Conservation (phyloP, 352 stramenopile genomes). For the Phytophthora citricola region DNA sequence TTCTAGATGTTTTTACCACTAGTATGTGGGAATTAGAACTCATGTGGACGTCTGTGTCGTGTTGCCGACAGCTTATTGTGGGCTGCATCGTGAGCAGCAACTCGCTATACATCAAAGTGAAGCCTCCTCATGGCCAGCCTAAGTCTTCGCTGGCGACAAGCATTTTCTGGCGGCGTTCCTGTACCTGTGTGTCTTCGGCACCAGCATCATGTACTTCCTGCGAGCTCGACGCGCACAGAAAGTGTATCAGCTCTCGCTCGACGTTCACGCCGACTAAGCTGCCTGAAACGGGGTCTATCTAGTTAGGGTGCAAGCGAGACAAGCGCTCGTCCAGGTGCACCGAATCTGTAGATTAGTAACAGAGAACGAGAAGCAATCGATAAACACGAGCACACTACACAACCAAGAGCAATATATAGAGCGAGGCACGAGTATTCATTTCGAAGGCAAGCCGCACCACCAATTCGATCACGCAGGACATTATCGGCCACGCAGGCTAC, state of each 20-base stretch:
- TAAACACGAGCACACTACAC: constrained; percentile 20
- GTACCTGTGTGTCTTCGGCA: constrained; percentile 87
- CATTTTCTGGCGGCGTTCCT: constrained; percentile 87
- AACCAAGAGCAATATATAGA: constrained; percentile 36
- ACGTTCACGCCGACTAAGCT: constrained; percentile 80
- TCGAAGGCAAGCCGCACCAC: constrained; percentile 7
- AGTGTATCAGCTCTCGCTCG: constrained; percentile 89
- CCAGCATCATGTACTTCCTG: constrained; percentile 88
- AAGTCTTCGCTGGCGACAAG: constrained; percentile 86
- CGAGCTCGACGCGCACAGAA: constrained; percentile 81
- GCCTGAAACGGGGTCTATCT: constrained; percentile 8
- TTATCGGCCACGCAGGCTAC: constrained; percentile 2
- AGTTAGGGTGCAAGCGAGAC: constrained; percentile 22
- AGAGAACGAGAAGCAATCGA: constrained; percentile 25
- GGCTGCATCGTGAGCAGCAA: constrained; percentile 87
- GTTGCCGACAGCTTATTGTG: constrained; percentile 70
- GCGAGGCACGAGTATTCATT: constrained; percentile 35
- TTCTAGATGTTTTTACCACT: background rate
- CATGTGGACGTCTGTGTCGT: constrained; percentile 8
- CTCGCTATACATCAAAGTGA: constrained; percentile 88
- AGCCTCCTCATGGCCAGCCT: constrained; percentile 77
- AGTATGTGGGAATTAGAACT: background rate
- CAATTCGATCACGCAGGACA: constrained; percentile 3
- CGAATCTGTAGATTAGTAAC: constrained; percentile 65
- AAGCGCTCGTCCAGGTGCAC: constrained; percentile 17